Conservation (phyloP, 1,284 basidiomycete genomes). For the Mycena sp. region DNA sequence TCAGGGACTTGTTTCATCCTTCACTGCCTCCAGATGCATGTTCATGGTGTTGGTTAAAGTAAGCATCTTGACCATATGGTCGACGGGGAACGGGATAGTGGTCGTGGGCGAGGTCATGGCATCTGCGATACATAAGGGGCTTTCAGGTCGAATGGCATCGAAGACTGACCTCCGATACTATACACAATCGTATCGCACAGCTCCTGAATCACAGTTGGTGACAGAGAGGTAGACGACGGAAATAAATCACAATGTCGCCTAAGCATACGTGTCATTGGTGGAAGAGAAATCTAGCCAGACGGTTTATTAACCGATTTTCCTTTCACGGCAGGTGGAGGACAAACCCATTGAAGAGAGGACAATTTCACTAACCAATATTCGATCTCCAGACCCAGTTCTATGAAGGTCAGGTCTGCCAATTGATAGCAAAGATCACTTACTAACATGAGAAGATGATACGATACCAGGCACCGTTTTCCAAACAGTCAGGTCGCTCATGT, state of each 20-base stretch:
- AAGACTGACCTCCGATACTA: not conserved
- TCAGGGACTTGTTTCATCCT: not conserved
- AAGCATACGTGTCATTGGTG: not conserved
- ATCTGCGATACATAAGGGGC: not conserved
- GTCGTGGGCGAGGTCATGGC: constrained; percentile 1
- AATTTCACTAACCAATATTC: constrained; percentile 8
- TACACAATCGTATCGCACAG: not conserved
- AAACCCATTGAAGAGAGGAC: not conserved
- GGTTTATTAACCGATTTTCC: no score
- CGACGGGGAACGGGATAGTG: not conserved
- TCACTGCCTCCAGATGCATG: not conserved
- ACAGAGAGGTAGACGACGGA: not conserved
- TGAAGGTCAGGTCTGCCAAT: not conserved
- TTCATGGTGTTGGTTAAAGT: not conserved
- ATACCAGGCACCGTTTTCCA: not conserved
- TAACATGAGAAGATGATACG: not conserved
- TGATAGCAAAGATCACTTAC: not conserved
- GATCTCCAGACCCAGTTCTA: not conserved
- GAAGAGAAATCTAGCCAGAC: not conserved
- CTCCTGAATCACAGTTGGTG: not conserved
- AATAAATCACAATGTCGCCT: constrained; percentile 1
- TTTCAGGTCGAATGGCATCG: no score
- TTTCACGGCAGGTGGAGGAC: no score
- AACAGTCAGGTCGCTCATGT: not conserved
- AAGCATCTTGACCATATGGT: not conserved